These are phyloP conservation scores for Heterococcus sp. DNA, from an alignment of 108 stramenopile species.

Conservation along the genomic window DNA sequence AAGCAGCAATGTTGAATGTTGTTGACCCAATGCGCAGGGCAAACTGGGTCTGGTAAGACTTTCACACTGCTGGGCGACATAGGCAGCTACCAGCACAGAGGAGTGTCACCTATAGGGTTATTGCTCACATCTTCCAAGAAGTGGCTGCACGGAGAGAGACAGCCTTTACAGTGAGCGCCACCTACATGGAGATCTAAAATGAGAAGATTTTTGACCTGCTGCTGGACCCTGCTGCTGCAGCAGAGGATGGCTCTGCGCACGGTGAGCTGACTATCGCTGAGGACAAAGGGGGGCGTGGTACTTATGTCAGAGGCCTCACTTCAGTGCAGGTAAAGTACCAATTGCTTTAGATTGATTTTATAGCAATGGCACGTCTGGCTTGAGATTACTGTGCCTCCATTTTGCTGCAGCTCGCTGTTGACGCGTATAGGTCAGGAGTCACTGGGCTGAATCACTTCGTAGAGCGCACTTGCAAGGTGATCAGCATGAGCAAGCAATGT, in stretches of 20 bases:
- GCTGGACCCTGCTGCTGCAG: slow-evolving; percentile 9
- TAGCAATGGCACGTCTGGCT: no score
- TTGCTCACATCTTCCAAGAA: slow-evolving; percentile 53
- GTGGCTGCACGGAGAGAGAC: slow-evolving; percentile 40
- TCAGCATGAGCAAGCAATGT: no score
- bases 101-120: slow-evolving; percentile 59
- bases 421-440: no score
- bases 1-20: neutral
- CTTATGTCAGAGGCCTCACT: slow-evolving; percentile 58
- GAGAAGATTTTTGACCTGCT: slow-evolving; percentile 64
- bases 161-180: slow-evolving; percentile 45
- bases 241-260: neutral
- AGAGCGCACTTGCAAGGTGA: neutral
- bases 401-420: no score
- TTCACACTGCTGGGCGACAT: slow-evolving; percentile 60
- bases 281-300: slow-evolving; percentile 39
- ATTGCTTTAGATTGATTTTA: no score
- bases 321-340: slow-evolving; percentile 47
- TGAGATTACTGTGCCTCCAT: no score
- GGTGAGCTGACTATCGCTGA: slow-evolving; percentile 31
- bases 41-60: slow-evolving; percentile 68
- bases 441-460: neutral
- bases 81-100: slow-evolving; percentile 51
- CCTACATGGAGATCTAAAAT: slow-evolving; percentile 66
- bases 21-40: slow-evolving; percentile 40